phyloP scores from a whole-genome alignment of 2,329 filamentous ascomycete genomes.

The Helicocarpus griseus region DNA sequence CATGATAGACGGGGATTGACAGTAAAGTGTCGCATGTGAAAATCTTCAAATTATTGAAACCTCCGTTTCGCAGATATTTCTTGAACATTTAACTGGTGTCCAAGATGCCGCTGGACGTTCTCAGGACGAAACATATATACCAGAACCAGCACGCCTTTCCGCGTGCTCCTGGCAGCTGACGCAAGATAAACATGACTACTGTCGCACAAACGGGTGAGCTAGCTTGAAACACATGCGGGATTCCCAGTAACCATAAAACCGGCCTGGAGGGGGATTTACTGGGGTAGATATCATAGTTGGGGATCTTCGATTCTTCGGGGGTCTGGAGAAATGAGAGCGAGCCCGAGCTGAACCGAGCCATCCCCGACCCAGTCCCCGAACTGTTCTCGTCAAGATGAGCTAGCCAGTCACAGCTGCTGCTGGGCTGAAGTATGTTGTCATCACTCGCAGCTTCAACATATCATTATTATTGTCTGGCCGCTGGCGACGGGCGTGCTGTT shows the following conservation, averaged over 20 bases:
- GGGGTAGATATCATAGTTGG: no score
- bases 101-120: no score
- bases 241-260: not conserved
- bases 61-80: no score
- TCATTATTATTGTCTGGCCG: no score
- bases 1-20: not conserved
- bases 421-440: not conserved
- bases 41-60: not conserved
- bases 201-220: not conserved
- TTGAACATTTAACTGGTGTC: no score
- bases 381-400: not conserved
- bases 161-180: not conserved
- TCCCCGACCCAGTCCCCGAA: not conserved
- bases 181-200: not conserved
- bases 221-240: not conserved
- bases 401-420: not conserved
- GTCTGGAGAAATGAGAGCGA: not conserved
- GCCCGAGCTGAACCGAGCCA: slow-evolving; percentile 1
- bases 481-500: no score
- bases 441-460: not conserved
- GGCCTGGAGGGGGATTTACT: not conserved
- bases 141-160: no score
- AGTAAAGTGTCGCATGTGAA: not conserved
- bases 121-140: no score
- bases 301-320: not conserved